Percentiles rank a stretch among this genome's conserved stretches.
phyloP scores from a whole-genome alignment of 2,329 filamentous ascomycete genomes.

The Hyphodiscus sp. region DNA sequence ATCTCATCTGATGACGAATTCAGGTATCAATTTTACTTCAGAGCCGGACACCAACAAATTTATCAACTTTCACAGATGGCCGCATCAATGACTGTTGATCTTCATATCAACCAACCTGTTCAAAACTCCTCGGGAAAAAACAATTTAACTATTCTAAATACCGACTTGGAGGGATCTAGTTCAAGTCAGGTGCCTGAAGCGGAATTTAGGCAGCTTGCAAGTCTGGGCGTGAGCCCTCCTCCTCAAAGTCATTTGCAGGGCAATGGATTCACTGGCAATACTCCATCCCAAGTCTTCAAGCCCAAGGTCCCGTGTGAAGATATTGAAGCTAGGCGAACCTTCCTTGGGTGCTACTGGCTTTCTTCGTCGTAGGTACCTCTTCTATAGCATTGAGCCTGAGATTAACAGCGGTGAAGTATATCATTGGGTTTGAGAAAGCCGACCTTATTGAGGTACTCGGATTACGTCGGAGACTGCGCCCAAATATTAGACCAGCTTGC shows the following conservation, averaged over 20 bases:
- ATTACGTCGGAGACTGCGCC: slow-evolving; percentile 23
- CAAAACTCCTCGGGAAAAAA: not conserved
- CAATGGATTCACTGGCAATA: not conserved
- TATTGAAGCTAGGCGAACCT: slow-evolving; percentile 21
- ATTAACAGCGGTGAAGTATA: slow-evolving; percentile 3
- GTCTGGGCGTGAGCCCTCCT: not conserved
- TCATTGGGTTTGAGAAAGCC: slow-evolving; percentile 24
- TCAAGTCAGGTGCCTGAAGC: no score
- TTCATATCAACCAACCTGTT: slow-evolving; percentile 1
- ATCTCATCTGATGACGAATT: not conserved
- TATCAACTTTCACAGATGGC: slow-evolving; percentile 29
- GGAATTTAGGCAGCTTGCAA: not conserved
- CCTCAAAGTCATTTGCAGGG: not conserved
- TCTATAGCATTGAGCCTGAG: not conserved
- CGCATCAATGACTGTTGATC: not conserved
- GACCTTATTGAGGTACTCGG: slow-evolving; percentile 19
- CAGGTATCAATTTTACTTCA: slow-evolving; percentile 29
- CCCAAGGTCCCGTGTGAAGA: slow-evolving; percentile 4
- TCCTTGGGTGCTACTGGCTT: slow-evolving; percentile 25
- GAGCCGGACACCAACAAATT: slow-evolving; percentile 25
- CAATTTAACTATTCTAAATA: not conserved
- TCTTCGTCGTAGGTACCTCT: slow-evolving; percentile 20
- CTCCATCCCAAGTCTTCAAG: not conserved
- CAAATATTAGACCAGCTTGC: slow-evolving; percentile 14
- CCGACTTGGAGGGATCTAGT: no score